Conservation (phyloP, 164 flowering plant species). For the Stephania cephalantha region DNA sequence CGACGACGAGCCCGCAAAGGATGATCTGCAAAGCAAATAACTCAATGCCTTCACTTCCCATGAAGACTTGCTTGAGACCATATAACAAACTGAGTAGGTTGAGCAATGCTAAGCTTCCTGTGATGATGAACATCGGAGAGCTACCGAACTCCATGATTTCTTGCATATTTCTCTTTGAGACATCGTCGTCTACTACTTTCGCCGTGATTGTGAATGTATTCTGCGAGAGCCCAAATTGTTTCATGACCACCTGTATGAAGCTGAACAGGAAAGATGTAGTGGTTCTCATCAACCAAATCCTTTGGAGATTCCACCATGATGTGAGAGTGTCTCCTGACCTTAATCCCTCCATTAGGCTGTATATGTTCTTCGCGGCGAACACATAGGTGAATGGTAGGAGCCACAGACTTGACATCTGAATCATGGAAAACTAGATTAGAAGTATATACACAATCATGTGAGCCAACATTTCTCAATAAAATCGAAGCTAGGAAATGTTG, state of each 20-base stretch:
- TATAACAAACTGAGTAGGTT: conserved; percentile 18
- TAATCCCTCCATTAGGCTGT: conserved; percentile 40
- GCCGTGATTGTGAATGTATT: conserved; percentile 22
- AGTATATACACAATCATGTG: too few relatives aligned
- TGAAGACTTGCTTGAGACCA: conserved; percentile 16
- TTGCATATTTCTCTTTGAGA: conserved; percentile 21
- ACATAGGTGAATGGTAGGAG: conserved; percentile 58
- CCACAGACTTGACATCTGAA: conserved; percentile 67
- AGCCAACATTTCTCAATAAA: too few relatives aligned
- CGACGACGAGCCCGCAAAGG: conserved; percentile 18
- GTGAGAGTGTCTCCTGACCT: conserved; percentile 36
- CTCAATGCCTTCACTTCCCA: conserved; percentile 11
- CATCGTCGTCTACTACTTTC: conserved; percentile 28
- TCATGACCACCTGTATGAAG: conserved; percentile 16
- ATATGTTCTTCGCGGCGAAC: conserved; percentile 21
- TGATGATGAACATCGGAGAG: conserved; percentile 30
- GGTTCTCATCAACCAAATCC: conserved; percentile 22
- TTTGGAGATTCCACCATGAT: conserved; percentile 29
- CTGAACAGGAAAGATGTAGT: conserved; percentile 25
- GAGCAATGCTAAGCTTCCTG: conserved; percentile 22
- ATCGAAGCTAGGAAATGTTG: too few relatives aligned
- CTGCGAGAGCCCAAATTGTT: conserved; percentile 18
- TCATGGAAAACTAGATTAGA: background rate
- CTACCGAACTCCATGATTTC: conserved; percentile 35
- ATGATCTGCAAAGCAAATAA: conserved; percentile 17